Evolutionary conservation across 768 basidiomycete genomes (phyloP).

Genomic region (Lyophyllum shimeji): DNA sequence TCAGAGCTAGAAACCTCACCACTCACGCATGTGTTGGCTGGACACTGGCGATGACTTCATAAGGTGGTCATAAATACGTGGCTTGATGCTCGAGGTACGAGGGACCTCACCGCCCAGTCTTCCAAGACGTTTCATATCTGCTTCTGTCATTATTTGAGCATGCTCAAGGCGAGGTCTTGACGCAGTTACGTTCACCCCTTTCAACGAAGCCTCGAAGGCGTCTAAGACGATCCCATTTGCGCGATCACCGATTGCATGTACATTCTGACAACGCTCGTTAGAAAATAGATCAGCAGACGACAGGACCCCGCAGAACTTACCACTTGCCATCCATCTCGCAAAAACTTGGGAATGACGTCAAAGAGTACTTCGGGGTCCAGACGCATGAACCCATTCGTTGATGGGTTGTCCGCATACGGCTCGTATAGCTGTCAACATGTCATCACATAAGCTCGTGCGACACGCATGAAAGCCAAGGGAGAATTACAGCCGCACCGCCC

Average conservation of each 20-base stretch:
- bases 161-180: slow-evolving; percentile 85
- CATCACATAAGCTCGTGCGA: slow-evolving; percentile 2
- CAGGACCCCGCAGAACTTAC: slow-evolving; percentile 42
- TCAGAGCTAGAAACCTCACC: neutral
- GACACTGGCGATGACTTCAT: slow-evolving; percentile 80
- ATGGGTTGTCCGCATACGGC: slow-evolving; percentile 79
- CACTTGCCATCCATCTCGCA: slow-evolving; percentile 88
- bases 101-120: slow-evolving; percentile 67
- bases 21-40: slow-evolving; percentile 89
- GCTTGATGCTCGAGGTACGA: neutral
- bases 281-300: neutral
- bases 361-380: slow-evolving; percentile 59
- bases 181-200: slow-evolving; percentile 59
- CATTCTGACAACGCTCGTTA: slow-evolving; percentile 55
- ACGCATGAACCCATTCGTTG: slow-evolving; percentile 77
- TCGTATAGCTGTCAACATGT: slow-evolving; percentile 60
- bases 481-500: slow-evolving; percentile 81
- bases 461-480: neutral
- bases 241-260: slow-evolving; percentile 85
- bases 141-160: slow-evolving; percentile 80
- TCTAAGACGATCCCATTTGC: slow-evolving; percentile 85
- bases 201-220: slow-evolving; percentile 72
- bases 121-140: slow-evolving; percentile 76
- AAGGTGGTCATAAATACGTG: neutral
- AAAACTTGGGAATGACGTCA: slow-evolving; percentile 63